Conservation (phyloP, 768 basidiomycete genomes). For the Royoungia palumana region DNA sequence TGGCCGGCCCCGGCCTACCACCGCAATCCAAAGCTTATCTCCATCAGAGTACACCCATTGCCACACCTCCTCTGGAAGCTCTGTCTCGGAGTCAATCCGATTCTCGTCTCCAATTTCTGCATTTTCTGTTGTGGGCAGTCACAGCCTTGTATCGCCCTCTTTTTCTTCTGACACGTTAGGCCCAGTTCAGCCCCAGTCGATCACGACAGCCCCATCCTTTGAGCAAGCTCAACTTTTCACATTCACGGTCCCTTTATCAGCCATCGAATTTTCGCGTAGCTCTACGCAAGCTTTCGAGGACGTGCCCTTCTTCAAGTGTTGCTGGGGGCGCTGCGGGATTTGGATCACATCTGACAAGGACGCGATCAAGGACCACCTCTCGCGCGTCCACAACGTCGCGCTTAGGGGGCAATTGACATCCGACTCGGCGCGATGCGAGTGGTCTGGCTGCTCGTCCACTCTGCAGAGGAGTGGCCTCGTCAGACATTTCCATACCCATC, state of each 20-base stretch:
- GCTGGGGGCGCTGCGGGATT: conserved; percentile 10
- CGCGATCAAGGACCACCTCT: conserved; percentile 13
- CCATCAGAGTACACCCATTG: background rate
- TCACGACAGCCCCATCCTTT: background rate
- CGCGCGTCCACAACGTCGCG: conserved; percentile 6
- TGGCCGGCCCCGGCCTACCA: background rate
- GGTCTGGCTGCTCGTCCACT: conserved; percentile 11
- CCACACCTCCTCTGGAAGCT: background rate
- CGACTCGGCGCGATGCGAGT: conserved; percentile 5
- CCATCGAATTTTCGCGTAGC: conserved; percentile 6
- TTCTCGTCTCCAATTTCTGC: background rate
- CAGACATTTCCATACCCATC: conserved; percentile 17
- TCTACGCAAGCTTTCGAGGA: background rate
- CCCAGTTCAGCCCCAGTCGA: background rate
- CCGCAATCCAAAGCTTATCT: background rate
- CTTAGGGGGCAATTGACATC: background rate
- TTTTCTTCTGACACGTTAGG: background rate
- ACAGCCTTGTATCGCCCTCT: background rate
- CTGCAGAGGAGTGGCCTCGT: conserved; percentile 6
- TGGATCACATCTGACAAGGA: conserved; percentile 21
- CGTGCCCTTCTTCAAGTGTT: conserved; percentile 15
- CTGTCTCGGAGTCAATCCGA: background rate
- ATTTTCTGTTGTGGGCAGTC: background rate
- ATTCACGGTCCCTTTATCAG: conserved; percentile 4
- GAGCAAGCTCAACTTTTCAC: background rate